Percentiles rank a stretch among this genome's conserved stretches.
phyloP scores from a whole-genome alignment of 2,329 filamentous ascomycete genomes.

The Fusarium subglutinans region DNA sequence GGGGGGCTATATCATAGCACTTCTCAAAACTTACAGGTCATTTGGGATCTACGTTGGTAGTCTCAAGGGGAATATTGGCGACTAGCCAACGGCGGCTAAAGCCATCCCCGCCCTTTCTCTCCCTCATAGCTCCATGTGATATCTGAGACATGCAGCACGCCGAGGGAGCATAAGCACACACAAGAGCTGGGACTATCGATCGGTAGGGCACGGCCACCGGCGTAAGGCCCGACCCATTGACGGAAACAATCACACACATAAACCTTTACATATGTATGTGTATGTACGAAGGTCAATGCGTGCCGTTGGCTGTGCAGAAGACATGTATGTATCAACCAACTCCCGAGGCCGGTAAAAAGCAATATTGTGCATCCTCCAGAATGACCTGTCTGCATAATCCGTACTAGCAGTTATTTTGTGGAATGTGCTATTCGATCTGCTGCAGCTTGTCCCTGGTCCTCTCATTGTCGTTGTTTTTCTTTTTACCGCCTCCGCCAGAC shows the following conservation, averaged over 20 bases:
- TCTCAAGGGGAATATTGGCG: conserved; percentile 26
- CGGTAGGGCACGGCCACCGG: conserved; percentile 15
- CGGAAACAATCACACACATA: conserved; percentile 26
- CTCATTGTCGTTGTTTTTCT: not conserved
- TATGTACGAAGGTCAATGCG: conserved; percentile 24
- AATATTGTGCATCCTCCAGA: conserved; percentile 17
- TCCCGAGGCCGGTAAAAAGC: conserved; percentile 29
- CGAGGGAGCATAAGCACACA: conserved; percentile 17
- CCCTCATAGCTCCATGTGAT: conserved; percentile 37
- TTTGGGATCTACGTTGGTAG: conserved; percentile 28
- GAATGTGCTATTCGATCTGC: conserved; percentile 1
- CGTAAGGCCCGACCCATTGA: conserved; percentile 30
- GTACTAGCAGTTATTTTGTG: not conserved
- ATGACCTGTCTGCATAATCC: not conserved
- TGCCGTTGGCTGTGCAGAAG: conserved; percentile 19
- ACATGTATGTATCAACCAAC: conserved; percentile 1
- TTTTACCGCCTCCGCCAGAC: not conserved
- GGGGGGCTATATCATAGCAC: conserved; percentile 4
- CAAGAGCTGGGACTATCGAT: conserved; percentile 19
- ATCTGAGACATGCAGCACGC: conserved; percentile 41
- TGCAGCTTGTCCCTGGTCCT: conserved; percentile 1
- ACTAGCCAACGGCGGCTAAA: conserved; percentile 20
- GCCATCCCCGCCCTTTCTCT: conserved; percentile 18
- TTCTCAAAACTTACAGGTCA: conserved; percentile 30
- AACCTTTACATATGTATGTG: conserved; percentile 10